Conservation (phyloP, 1,139 yeast species). For the Pichia sp. region DNA sequence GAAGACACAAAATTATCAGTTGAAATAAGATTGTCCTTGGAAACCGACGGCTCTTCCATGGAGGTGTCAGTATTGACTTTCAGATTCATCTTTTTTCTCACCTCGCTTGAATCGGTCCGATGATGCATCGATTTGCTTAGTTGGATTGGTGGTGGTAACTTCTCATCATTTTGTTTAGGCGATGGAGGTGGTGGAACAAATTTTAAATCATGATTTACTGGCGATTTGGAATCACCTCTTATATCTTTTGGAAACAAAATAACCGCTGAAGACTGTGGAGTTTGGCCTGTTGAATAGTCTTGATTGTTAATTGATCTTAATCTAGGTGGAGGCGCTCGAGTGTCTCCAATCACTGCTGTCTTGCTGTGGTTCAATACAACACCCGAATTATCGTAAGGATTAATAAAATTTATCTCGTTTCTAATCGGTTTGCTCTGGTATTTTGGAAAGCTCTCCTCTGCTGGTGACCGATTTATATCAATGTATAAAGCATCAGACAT, state of each 20-base stretch:
- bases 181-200: conserved; percentile 6
- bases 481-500: conserved; percentile 61
- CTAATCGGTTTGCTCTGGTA: not conserved
- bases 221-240: conserved; percentile 15
- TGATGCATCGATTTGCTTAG: conserved; percentile 1
- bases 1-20: not conserved
- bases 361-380: conserved; percentile 4
- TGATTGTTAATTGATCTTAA: conserved; percentile 8
- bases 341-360: conserved; percentile 23
- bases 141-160: not conserved
- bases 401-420: not conserved
- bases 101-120: conserved; percentile 3
- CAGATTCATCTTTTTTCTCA: conserved; percentile 2
- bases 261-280: conserved; percentile 21
- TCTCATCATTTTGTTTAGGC: conserved; percentile 1
- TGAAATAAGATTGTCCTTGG: not conserved
- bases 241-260: conserved; percentile 23
- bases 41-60: not conserved
- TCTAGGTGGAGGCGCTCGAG: conserved; percentile 22
- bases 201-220: conserved; percentile 2
- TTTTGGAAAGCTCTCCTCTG: not conserved
- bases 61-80: conserved; percentile 5
- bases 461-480: conserved; percentile 22
- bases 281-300: conserved; percentile 1
- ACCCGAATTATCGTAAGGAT: not conserved